These are phyloP conservation scores for Coemansia sp. DNA, from an alignment of 192 early-diverging fungal species.

Conservation along the genomic window DNA sequence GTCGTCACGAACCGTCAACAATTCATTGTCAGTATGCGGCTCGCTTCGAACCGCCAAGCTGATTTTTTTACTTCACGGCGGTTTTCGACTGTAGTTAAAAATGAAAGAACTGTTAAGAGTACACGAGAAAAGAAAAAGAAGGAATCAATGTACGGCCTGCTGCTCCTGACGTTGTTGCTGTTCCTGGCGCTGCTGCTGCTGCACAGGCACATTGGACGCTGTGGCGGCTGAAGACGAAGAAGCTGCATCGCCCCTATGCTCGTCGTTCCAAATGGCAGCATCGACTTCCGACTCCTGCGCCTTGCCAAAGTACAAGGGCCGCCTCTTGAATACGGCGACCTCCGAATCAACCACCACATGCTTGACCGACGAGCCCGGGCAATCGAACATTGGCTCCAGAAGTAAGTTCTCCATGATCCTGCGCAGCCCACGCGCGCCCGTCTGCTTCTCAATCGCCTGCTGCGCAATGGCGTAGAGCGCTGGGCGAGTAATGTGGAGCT, in stretches of 20 bases:
- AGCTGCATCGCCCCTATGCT: constrained; percentile 9
- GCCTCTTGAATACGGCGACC: constrained; percentile 62
- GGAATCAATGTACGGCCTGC: constrained; percentile 1
- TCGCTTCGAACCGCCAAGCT: neutral
- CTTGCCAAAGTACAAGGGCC: constrained; percentile 61
- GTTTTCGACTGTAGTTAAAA: no score
- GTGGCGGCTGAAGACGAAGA: neutral
- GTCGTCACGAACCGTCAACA: neutral
- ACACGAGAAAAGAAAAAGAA: neutral
- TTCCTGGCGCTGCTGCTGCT: neutral
- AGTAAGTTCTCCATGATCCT: constrained; percentile 85
- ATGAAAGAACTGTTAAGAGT: no score
- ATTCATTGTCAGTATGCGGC: neutral
- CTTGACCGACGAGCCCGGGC: constrained; percentile 67
- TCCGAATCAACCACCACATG: constrained; percentile 72
- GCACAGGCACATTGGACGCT: neutral
- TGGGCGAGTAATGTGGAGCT: constrained; percentile 68
- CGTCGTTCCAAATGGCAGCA: constrained; percentile 51
- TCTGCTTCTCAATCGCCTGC: constrained; percentile 75
- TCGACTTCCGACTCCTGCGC: constrained; percentile 54
- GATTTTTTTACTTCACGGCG: no score
- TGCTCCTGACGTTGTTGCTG: neutral
- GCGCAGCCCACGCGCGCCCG: constrained; percentile 82
- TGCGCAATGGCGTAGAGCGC: constrained; percentile 72
- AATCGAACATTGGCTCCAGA: constrained; percentile 78